Evolutionary conservation across 2,329 filamentous ascomycete genomes (phyloP).

Genomic region (Ophiostoma quercus): DNA sequence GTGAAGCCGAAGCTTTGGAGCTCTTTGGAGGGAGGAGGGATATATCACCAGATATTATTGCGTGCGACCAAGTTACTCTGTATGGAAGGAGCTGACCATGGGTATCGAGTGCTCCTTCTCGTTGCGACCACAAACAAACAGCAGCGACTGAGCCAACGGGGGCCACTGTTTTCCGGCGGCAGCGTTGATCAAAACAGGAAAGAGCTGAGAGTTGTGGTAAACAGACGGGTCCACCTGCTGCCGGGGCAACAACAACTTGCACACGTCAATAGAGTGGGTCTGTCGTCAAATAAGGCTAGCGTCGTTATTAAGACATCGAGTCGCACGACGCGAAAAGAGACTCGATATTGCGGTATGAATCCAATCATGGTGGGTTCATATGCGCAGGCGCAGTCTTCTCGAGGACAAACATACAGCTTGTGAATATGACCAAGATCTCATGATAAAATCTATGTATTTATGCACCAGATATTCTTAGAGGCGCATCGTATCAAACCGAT

Average conservation of each 20-base stretch:
- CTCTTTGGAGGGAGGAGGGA: constrained; percentile 2
- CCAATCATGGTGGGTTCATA: too few relatives aligned
- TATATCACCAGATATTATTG: constrained; percentile 23
- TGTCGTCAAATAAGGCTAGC: background rate
- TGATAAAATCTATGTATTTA: too few relatives aligned
- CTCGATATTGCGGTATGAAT: too few relatives aligned
- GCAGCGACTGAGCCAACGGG: background rate
- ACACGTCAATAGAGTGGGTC: constrained; percentile 19
- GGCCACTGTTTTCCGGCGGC: constrained; percentile 13
- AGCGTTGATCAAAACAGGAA: constrained; percentile 25
- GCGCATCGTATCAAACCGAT: background rate
- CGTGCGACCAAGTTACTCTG: background rate
- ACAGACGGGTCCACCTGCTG: constrained; percentile 23
- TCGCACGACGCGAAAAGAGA: background rate
- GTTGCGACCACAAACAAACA: constrained; percentile 12
- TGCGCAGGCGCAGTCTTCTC: too few relatives aligned
- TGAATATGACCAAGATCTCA: too few relatives aligned
- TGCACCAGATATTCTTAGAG: too few relatives aligned
- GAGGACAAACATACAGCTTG: too few relatives aligned
- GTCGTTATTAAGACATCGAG: background rate
- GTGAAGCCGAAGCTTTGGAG: constrained; percentile 3
- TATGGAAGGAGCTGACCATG: background rate
- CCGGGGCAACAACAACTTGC: constrained; percentile 22
- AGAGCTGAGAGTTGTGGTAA: constrained; percentile 22
- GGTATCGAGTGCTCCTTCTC: constrained; percentile 6